Percentiles rank a stretch among this genome's conserved stretches.
Evolutionary conservation across 495 filamentous ascomycete genomes (phyloP).

Genomic region (Chaetomidium leptoderma): DNA sequence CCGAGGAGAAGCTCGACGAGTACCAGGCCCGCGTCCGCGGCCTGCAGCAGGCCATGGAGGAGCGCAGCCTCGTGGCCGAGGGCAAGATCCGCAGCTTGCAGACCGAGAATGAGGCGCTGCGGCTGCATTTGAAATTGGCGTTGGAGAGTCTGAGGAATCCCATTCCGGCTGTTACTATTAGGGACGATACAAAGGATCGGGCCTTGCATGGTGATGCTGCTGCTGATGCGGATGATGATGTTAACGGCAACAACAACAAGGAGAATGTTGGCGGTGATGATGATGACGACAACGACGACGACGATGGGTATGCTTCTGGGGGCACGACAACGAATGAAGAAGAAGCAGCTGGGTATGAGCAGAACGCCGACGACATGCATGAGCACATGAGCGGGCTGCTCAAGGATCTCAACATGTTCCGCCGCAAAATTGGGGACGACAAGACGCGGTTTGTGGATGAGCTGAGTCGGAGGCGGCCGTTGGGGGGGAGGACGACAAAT

Average conservation of each 20-base stretch:
- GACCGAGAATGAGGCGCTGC: conserved; percentile 83
- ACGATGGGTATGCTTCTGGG: conserved; percentile 32
- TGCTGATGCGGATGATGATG: conserved; percentile 24
- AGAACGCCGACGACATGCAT: conserved; percentile 58
- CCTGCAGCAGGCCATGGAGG: conserved; percentile 93
- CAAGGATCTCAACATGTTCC: conserved; percentile 74
- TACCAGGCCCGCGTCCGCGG: conserved; percentile 82
- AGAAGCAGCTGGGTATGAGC: conserved; percentile 41
- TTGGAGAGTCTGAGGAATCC: conserved; percentile 86
- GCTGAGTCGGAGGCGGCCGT: conserved; percentile 23
- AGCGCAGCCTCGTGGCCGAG: conserved; percentile 78
- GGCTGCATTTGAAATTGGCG: conserved; percentile 78
- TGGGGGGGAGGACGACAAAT: conserved; percentile 27
- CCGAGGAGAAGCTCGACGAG: conserved; percentile 77
- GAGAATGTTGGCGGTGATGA: neutral
- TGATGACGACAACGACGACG: conserved; percentile 27
- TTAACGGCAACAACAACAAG: too few species aligned
- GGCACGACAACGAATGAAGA: conserved; percentile 24
- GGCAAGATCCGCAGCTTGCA: conserved; percentile 83
- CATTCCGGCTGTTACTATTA: conserved; percentile 55
- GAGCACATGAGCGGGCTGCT: conserved; percentile 66
- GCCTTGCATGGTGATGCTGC: too few species aligned
- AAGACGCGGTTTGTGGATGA: conserved; percentile 49
- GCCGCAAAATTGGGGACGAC: conserved; percentile 78
- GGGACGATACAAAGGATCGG: too few species aligned